Conservation (phyloP, 2,329 filamentous ascomycete genomes). For the Colletotrichum paranaense region DNA sequence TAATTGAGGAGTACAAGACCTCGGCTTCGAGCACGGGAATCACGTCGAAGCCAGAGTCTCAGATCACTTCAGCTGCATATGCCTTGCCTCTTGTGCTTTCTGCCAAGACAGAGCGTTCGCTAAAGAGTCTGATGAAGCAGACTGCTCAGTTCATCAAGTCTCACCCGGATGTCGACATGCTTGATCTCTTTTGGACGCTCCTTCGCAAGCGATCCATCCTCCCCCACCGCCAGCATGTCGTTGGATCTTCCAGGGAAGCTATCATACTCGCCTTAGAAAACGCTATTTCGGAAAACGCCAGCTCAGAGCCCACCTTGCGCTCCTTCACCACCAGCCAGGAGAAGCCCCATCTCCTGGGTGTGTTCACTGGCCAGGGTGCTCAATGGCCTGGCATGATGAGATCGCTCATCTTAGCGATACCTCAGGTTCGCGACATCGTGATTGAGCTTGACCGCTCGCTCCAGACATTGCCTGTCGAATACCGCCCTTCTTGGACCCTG, state of each 20-base stretch:
- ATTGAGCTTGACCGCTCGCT: constrained; percentile 39
- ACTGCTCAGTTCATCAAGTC: background rate
- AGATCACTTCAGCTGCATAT: background rate
- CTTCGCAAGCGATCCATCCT: background rate
- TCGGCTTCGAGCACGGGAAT: too few relatives aligned
- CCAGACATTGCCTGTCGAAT: constrained; percentile 29
- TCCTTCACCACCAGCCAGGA: background rate
- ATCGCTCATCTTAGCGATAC: constrained; percentile 29
- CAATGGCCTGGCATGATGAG: constrained; percentile 43
- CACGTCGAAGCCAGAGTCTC: background rate
- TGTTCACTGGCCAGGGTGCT: constrained; percentile 48
- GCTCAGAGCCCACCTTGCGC: background rate
- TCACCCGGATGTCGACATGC: background rate
- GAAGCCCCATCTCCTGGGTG: constrained; percentile 29
- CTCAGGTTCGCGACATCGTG: constrained; percentile 29
- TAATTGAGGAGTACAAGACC: constrained; percentile 6
- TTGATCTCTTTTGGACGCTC: constrained; percentile 8
- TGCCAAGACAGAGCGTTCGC: constrained; percentile 3
- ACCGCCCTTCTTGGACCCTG: constrained; percentile 43
- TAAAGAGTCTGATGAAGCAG: background rate
- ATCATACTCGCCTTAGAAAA: background rate
- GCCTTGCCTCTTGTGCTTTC: constrained; percentile 13
- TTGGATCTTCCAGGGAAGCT: background rate
- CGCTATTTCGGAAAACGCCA: background rate
- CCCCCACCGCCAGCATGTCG: background rate